Evolutionary conservation across 2,329 filamentous ascomycete genomes (phyloP), one percentile per base, ranked within the genome.

Genomic region (Exserohilum rostratum): DNA sequence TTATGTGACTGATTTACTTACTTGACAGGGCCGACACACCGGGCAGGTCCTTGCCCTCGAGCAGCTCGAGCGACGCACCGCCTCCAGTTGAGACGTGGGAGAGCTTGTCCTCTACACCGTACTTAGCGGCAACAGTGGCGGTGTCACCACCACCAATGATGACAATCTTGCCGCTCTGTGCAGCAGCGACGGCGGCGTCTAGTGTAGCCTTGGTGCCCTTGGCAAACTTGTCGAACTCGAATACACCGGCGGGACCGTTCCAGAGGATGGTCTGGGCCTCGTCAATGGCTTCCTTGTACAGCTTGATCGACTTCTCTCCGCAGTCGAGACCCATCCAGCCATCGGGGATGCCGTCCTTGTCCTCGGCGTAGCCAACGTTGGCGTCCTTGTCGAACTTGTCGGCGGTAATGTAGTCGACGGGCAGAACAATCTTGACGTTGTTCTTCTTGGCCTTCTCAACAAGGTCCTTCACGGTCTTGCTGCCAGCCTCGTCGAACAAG

Each of bases 131-230:
- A 43, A 98, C 95, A 57, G 95, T 99, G 46, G 95, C 95, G 46
- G 95, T 99, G 80, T 99, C 95, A 79, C 95, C 95, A 78, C 95
- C 95, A 60, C 95, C 95, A 64, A 99, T 97, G 80, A 99, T 98
- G 77, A 98, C 95, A 71, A 95, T 96, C 84, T 95, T 93, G 77
- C 92, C 93, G 58, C 82, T 85, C 78, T 90, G 82, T 56, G 89
- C 90, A 57, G 90, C 95, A 20, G 84, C 83, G 49, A 98, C 92
- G 49, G 89, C 93, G 53, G 91, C 91, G 72, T 97, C 90, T 67
- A 99, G 87, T 45, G 91, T 96, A 59, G 87, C 84, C 86, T 96
- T 96, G 73, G 95, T 99, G 69, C 91, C 95, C 60, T 83, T 88
- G 72, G 93, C 91, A 77, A 99, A 99, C 75, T 90, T 89, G 59